Percentiles rank a stretch among this genome's conserved stretches.
phyloP scores from a whole-genome alignment of 1,139 yeast genomes.

The Lodderomyces pseudojiufengensis region DNA sequence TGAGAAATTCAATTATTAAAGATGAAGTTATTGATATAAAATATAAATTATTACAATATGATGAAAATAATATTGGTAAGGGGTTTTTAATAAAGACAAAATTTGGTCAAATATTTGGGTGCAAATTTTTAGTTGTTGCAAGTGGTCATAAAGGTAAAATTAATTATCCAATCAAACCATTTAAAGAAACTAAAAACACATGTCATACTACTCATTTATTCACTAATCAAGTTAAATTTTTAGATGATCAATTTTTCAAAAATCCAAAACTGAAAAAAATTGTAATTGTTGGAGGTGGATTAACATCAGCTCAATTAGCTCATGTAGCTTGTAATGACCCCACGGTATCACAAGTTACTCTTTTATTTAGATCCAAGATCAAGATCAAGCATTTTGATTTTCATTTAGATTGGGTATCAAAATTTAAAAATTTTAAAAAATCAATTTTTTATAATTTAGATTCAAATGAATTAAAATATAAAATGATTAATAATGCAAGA shows the following conservation, averaged over 20 bases:
- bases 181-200: slow-evolving; percentile 18
- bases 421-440: slow-evolving; percentile 41
- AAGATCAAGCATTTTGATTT: slow-evolving; percentile 50
- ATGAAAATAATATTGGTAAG: slow-evolving; percentile 20
- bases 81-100: slow-evolving; percentile 30
- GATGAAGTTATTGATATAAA: slow-evolving; percentile 33
- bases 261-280: slow-evolving; percentile 18
- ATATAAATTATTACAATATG: slow-evolving; percentile 27
- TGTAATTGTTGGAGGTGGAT: slow-evolving; percentile 47
- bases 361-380: slow-evolving; percentile 37
- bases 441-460: slow-evolving; percentile 43
- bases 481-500: slow-evolving; percentile 42
- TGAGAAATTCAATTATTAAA: slow-evolving; percentile 27
- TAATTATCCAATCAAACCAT: slow-evolving; percentile 32
- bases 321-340: slow-evolving; percentile 29
- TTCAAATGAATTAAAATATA: slow-evolving; percentile 38
- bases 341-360: slow-evolving; percentile 31
- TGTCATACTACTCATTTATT: slow-evolving; percentile 47
- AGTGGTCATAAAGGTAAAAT: slow-evolving; percentile 41
- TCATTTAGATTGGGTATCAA: slow-evolving; percentile 52
- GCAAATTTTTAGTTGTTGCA: slow-evolving; percentile 37
- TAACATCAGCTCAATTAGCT: slow-evolving; percentile 49
- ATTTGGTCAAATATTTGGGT: slow-evolving; percentile 27
- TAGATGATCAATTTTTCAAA: slow-evolving; percentile 13
- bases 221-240: slow-evolving; percentile 21